Evolutionary conservation across 2,329 filamentous ascomycete genomes (phyloP).

Genomic region (Aspergillus nomiae): DNA sequence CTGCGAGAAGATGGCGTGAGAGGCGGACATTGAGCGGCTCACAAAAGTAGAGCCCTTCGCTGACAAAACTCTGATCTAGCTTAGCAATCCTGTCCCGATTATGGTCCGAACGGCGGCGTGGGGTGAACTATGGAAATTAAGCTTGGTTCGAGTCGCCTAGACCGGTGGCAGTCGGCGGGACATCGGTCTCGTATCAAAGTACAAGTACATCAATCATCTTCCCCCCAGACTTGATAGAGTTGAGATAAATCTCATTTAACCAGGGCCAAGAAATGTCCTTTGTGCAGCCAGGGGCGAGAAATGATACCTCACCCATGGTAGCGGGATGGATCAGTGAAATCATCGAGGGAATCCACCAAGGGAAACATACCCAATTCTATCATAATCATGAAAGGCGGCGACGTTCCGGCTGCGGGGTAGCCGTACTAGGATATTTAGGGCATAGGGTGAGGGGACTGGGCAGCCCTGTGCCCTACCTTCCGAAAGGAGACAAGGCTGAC

Average conservation of each 20-base stretch:
- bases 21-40: not conserved
- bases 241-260: not conserved
- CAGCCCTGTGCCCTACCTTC: conserved; percentile 34
- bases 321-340: not conserved
- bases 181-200: not conserved
- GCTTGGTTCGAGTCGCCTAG: conserved; percentile 2
- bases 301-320: not conserved
- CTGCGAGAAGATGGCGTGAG: conserved; percentile 1
- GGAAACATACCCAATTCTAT: not conserved
- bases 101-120: conserved; percentile 3
- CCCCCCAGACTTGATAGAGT: not conserved
- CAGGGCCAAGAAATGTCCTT: not conserved
- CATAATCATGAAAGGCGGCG: conserved; percentile 2
- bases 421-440: conserved; percentile 20
- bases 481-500: conserved; percentile 26
- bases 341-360: not conserved
- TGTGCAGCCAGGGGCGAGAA: not conserved
- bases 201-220: not conserved
- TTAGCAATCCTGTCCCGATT: conserved; percentile 6
- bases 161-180: not conserved
- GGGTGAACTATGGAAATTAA: not conserved
- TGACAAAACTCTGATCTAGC: conserved; percentile 16
- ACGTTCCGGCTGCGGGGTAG: conserved; percentile 3
- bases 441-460: conserved; percentile 1
- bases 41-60: not conserved